Base-by-base conservation (phyloP, 768 basidiomycete species). In the Phanerochaete sordida region DNA sequence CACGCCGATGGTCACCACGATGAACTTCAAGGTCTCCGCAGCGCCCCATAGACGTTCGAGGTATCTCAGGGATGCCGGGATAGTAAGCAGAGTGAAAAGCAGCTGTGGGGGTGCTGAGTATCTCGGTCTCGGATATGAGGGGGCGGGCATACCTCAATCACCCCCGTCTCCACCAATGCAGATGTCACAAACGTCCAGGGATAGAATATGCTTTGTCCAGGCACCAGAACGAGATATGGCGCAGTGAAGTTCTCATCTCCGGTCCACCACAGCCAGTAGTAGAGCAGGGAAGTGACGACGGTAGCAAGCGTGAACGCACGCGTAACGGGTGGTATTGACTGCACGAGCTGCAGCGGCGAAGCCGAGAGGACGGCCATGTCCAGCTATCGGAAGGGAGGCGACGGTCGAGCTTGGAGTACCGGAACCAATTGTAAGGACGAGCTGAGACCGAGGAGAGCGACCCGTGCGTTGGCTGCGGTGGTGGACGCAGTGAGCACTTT, bases 121-220 rank as follows among this genome's bases (percentile, higher is more conserved):
- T 50, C 13, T n/a, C 24, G 46, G 23, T 35, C 15, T 24, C 19
- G 48, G 21, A 35, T 19, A 23, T 13, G 27, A 21, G n/a, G 9
- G 28, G 24, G 31, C 6, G 13, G 28, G 79, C 88, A 68, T 58
- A 94, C 97, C 84, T 95, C 95, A 59, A 91, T 74, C 57, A 95
- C 66, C 61, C 81, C 87, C 49, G 86, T 84, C 75, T 99, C 97
- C 19, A 97, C 90, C 61, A 95, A 83, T 21, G 85, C 88, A 2
- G 92, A 89, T 4, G 90, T 95, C n/a, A 94, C 75, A 65, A 98
- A 81, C 2, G 93, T 93, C 97, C 97, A 99, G 48, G 96, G 96
- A 62, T 87, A 86, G 72, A 88, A 92, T 30, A 93, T 66, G 66
- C 87, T 88, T 44, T 83, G 81, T 15, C 93, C 95, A 4, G 95